Percentiles rank a stretch among this genome's conserved stretches.
Conservation (phyloP, 352 stramenopile genomes). For the Phytophthora pinifolia region DNA sequence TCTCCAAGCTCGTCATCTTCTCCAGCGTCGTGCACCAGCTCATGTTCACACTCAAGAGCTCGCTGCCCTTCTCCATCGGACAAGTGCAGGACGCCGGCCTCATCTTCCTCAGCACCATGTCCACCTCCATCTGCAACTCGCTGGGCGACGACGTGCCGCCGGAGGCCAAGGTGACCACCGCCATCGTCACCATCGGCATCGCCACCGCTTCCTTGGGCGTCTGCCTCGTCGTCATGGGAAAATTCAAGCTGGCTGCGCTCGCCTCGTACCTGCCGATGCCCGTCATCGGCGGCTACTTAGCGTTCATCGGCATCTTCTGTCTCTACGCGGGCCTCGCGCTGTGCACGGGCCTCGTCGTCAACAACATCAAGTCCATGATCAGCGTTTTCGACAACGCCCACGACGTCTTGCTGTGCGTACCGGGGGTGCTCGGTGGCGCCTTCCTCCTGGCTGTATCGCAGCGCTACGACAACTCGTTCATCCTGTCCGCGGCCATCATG, state of each 20-base stretch:
- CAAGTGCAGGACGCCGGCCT: conserved; percentile 98
- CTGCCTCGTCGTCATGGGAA: conserved; percentile 92
- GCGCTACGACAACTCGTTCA: conserved; percentile 69
- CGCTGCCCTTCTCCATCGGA: conserved; percentile 95
- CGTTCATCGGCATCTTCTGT: conserved; percentile 97
- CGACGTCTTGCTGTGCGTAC: conserved; percentile 80
- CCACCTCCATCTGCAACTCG: conserved; percentile 82
- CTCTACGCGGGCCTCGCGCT: conserved; percentile 90
- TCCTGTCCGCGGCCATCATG: conserved; percentile 79
- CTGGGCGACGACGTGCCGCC: conserved; percentile 59
- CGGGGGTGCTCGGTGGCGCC: conserved; percentile 80
- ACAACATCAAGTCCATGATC: conserved; percentile 75
- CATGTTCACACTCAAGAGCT: conserved; percentile 87
- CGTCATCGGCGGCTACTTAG: conserved; percentile 97
- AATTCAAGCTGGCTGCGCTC: conserved; percentile 91
- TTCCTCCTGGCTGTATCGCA: conserved; percentile 83
- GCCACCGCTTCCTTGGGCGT: conserved; percentile 91
- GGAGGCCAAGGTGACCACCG: conserved; percentile 90
- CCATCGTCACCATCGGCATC: conserved; percentile 91
- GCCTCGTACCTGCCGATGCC: conserved; percentile 96
- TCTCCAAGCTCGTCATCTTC: conserved; percentile 95
- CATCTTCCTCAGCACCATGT: conserved; percentile 97
- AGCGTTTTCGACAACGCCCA: conserved; percentile 54
- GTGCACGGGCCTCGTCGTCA: conserved; percentile 88
- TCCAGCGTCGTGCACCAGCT: conserved; percentile 94